Conservation (phyloP, 2,329 filamentous ascomycete species). For the Diaporthe vexans region DNA sequence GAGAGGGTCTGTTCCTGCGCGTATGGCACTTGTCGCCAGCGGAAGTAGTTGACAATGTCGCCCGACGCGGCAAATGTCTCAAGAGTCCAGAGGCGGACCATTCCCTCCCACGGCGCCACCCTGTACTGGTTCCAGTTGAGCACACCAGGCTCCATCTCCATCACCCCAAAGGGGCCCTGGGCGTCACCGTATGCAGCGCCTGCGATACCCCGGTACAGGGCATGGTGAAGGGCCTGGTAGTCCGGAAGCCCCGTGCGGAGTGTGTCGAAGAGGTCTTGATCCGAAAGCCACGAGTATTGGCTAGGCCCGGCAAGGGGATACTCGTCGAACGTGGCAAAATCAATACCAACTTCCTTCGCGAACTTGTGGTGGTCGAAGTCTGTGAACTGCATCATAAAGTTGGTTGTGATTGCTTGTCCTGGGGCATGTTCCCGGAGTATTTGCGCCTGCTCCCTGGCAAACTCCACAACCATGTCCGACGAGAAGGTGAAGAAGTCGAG, state of each 20-base stretch:
- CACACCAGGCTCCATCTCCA: slow-evolving; percentile 47
- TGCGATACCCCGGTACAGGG: slow-evolving; percentile 44
- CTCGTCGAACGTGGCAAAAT: slow-evolving; percentile 44
- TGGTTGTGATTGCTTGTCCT: slow-evolving; percentile 44
- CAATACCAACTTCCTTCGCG: slow-evolving; percentile 44
- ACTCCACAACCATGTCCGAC: slow-evolving; percentile 46
- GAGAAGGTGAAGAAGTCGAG: slow-evolving; percentile 46
- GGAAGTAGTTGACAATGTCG: slow-evolving; percentile 45
- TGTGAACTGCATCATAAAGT: slow-evolving; percentile 43
- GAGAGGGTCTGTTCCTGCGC: slow-evolving; percentile 47
- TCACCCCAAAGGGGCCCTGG: slow-evolving; percentile 44
- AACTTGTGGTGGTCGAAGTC: slow-evolving; percentile 46
- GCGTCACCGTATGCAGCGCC: slow-evolving; percentile 43
- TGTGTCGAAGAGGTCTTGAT: slow-evolving; percentile 41
- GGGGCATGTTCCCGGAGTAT: slow-evolving; percentile 44
- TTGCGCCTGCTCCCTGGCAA: slow-evolving; percentile 45
- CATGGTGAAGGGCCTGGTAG: slow-evolving; percentile 44
- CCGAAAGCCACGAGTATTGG: slow-evolving; percentile 41
- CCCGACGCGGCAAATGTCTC: slow-evolving; percentile 45
- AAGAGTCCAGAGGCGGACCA: slow-evolving; percentile 46
- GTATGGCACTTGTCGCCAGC: slow-evolving; percentile 46
- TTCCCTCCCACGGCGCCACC: slow-evolving; percentile 43
- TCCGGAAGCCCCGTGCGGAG: slow-evolving; percentile 45
- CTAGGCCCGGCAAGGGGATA: slow-evolving; percentile 43
- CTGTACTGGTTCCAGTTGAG: slow-evolving; percentile 46